phyloP scores from a whole-genome alignment of 1,284 basidiomycete species.

The Papiliotrema terrestris region DNA sequence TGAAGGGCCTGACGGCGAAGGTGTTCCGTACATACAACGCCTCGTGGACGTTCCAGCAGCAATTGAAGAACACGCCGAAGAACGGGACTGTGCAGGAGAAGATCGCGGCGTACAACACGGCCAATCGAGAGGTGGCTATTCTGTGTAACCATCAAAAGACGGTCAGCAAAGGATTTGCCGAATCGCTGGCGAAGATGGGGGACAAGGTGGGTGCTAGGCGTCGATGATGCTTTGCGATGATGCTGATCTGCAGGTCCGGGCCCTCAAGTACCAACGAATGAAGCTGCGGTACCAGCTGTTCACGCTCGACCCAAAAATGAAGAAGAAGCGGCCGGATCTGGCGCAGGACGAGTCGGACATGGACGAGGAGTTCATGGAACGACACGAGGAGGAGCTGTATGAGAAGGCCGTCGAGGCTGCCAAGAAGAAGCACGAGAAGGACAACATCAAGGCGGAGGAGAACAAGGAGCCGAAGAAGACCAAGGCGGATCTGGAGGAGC shows the following conservation, averaged over 20 bases:
- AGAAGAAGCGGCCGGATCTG: constrained; percentile 73
- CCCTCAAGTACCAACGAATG: constrained; percentile 90
- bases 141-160: constrained; percentile 96
- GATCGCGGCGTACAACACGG: constrained; percentile 89
- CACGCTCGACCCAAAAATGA: constrained; percentile 67
- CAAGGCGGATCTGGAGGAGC: constrained; percentile 54
- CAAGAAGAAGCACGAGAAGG: constrained; percentile 82
- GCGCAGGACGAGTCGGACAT: constrained; percentile 82
- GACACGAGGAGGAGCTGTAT: constrained; percentile 74
- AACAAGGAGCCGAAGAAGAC: constrained; percentile 64
- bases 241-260: constrained; percentile 50
- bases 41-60: constrained; percentile 86
- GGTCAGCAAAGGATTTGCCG: constrained; percentile 84
- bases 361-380: constrained; percentile 82
- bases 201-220: constrained; percentile 63
- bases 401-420: constrained; percentile 79
- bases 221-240: neutral
- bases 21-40: constrained; percentile 99
- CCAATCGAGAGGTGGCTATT: constrained; percentile 91
- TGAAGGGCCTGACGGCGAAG: constrained; percentile 94
- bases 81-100: constrained; percentile 81
- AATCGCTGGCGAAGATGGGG: constrained; percentile 85
- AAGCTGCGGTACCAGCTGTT: constrained; percentile 80
- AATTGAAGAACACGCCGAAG: constrained; percentile 72
- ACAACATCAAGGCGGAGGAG: constrained; percentile 78